phyloP scores from a whole-genome alignment of 2,329 filamentous ascomycete genomes.

The Torrubiella hemipterigena region DNA sequence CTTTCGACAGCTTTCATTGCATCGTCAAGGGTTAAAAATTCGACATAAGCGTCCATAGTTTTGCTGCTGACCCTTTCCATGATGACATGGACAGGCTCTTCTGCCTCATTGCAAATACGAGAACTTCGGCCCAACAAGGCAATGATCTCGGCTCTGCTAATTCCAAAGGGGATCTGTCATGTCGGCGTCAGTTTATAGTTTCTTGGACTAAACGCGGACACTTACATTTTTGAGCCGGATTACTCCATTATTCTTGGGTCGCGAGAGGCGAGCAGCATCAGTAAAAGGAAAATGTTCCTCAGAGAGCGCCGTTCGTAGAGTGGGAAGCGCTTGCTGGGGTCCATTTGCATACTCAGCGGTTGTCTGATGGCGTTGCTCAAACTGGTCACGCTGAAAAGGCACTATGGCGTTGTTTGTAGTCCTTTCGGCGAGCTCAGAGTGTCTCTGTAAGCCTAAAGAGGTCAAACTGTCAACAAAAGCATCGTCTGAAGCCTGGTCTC shows the following conservation, averaged over 20 bases:
- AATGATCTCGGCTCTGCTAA: slow-evolving; percentile 40
- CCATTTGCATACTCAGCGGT: no score
- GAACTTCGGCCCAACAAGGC: slow-evolving; percentile 48
- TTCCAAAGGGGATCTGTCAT: slow-evolving; percentile 41
- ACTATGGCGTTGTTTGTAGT: not conserved
- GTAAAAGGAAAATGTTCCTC: slow-evolving; percentile 33
- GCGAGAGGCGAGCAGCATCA: slow-evolving; percentile 20
- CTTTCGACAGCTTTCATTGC: slow-evolving; percentile 40
- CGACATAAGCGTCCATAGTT: slow-evolving; percentile 49
- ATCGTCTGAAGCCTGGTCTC: no score
- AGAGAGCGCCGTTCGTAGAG: slow-evolving; percentile 20
- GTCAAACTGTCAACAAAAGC: not conserved
- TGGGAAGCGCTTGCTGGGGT: slow-evolving; percentile 26
- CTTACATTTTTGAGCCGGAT: slow-evolving; percentile 39
- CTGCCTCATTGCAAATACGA: slow-evolving; percentile 37
- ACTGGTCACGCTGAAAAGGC: slow-evolving; percentile 17
- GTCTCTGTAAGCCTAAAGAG: not conserved
- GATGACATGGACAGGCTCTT: slow-evolving; percentile 49
- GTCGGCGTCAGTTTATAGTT: not conserved
- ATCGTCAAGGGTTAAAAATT: slow-evolving; percentile 40
- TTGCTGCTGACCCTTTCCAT: slow-evolving; percentile 53
- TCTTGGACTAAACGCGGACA: slow-evolving; percentile 1
- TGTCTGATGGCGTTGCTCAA: slow-evolving; percentile 24
- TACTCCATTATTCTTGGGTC: slow-evolving; percentile 26
- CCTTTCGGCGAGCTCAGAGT: not conserved